Evolutionary conservation across 2,329 filamentous ascomycete genomes (phyloP).

Genomic region (Lasiodiplodia theobromae): DNA sequence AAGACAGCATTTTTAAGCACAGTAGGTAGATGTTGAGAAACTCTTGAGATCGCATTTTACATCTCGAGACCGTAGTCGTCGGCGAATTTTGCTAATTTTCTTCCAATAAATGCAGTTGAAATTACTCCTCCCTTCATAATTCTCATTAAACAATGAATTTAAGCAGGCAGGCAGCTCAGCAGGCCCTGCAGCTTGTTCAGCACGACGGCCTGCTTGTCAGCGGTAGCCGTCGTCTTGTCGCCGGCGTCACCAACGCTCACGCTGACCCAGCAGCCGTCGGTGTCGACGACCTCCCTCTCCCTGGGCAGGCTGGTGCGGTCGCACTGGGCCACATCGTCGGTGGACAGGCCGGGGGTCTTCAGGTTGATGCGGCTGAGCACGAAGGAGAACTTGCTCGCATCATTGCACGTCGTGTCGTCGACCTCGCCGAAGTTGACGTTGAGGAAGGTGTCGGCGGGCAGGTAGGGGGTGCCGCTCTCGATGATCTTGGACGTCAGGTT

Average conservation of each 20-base stretch:
- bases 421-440: conserved; percentile 74
- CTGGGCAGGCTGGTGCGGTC: conserved; percentile 63
- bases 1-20: too few relatives aligned
- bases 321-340: conserved; percentile 64
- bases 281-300: conserved; percentile 61
- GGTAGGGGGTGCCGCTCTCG: conserved; percentile 65
- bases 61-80: too few relatives aligned
- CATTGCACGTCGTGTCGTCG: conserved; percentile 57
- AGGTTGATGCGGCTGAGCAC: conserved; percentile 68
- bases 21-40: too few relatives aligned
- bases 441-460: conserved; percentile 67
- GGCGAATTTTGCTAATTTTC: too few relatives aligned
- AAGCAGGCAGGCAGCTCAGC: conserved; percentile 55
- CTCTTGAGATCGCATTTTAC: too few relatives aligned
- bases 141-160: background rate
- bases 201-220: conserved; percentile 60
- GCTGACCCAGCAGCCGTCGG: conserved; percentile 65
- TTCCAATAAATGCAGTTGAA: too few relatives aligned
- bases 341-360: conserved; percentile 43
- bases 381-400: conserved; percentile 65
- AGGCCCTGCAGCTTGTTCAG: conserved; percentile 58
- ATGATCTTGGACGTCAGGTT: conserved; percentile 65
- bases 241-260: conserved; percentile 68
- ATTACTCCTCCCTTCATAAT: too few relatives aligned
- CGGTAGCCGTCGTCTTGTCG: conserved; percentile 66